A percentile compares a stretch with the other conserved stretches of the same genome.
Conservation (phyloP, 345 rosid species). For the Eucalyptus decipiens region DNA sequence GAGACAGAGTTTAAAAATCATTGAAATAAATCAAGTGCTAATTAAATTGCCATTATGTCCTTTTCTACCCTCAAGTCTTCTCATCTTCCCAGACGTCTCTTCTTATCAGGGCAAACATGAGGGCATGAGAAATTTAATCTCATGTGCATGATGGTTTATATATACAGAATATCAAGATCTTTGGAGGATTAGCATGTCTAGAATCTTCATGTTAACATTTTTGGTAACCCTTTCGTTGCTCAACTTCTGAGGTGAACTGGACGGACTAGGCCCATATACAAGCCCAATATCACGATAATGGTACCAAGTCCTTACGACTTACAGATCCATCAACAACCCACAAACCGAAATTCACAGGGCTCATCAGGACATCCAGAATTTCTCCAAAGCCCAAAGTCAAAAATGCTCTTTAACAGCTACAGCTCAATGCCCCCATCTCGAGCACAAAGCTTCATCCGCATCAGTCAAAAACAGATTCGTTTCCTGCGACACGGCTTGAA, state of each 20-base stretch:
- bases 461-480: background rate
- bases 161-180: background rate
- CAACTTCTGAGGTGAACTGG: background rate
- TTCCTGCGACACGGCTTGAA: background rate
- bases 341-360: too few relatives aligned
- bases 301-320: fast-evolving
- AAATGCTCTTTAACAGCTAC: fast-evolving
- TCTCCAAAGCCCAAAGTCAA: background rate
- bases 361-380: too few relatives aligned
- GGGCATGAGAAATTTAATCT: background rate
- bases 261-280: too few relatives aligned
- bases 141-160: background rate
- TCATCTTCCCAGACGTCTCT: background rate
- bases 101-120: background rate
- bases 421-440: background rate
- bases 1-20: background rate
- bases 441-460: background rate
- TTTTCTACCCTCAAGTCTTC: background rate
- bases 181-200: background rate
- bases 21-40: background rate
- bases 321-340: too few relatives aligned
- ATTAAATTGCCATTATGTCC: background rate
- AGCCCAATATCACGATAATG: too few relatives aligned
- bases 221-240: background rate
- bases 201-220: background rate